phyloP scores from a whole-genome alignment of 768 basidiomycete species.

The Phlegmacium glaucopus region DNA sequence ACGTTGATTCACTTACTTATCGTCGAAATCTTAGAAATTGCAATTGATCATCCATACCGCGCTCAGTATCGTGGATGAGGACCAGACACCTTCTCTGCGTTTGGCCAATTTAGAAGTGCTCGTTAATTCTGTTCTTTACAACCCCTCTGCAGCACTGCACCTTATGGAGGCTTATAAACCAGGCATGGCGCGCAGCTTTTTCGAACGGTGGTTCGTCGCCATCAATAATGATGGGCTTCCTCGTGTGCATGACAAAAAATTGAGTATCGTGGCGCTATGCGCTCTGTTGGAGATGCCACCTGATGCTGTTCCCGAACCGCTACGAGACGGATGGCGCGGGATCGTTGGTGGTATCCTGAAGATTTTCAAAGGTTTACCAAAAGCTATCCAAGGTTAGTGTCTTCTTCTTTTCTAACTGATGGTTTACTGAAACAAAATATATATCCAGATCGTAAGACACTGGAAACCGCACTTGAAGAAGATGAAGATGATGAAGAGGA shows the following conservation, averaged over 20 bases:
- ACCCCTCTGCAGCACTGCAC: slow-evolving; percentile 71
- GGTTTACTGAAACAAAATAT: slow-evolving; percentile 35
- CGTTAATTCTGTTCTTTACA: slow-evolving; percentile 81
- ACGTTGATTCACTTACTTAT: background rate
- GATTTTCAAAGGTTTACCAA: slow-evolving; percentile 76
- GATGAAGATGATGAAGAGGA: slow-evolving; percentile 44
- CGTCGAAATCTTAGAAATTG: slow-evolving; percentile 44
- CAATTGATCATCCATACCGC: slow-evolving; percentile 63
- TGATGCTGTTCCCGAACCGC: slow-evolving; percentile 47
- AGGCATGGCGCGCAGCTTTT: slow-evolving; percentile 70
- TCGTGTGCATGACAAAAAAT: slow-evolving; percentile 88
- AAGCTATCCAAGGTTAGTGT: slow-evolving; percentile 64
- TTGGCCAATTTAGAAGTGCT: slow-evolving; percentile 83
- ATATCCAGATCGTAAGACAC: slow-evolving; percentile 53
- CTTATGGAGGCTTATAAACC: slow-evolving; percentile 62
- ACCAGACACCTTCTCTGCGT: slow-evolving; percentile 59
- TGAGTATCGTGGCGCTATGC: slow-evolving; percentile 73
- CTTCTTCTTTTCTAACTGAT: slow-evolving; percentile 1
- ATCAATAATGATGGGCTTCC: slow-evolving; percentile 67
- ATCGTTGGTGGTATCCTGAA: slow-evolving; percentile 69
- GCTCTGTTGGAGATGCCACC: slow-evolving; percentile 72
- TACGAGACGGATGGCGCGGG: slow-evolving; percentile 72
- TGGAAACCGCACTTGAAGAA: slow-evolving; percentile 46
- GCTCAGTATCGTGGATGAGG: slow-evolving; percentile 54
- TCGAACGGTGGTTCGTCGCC: slow-evolving; percentile 79